phyloP scores from a whole-genome alignment of 306 rosid species.

The Cicer bijugum region DNA sequence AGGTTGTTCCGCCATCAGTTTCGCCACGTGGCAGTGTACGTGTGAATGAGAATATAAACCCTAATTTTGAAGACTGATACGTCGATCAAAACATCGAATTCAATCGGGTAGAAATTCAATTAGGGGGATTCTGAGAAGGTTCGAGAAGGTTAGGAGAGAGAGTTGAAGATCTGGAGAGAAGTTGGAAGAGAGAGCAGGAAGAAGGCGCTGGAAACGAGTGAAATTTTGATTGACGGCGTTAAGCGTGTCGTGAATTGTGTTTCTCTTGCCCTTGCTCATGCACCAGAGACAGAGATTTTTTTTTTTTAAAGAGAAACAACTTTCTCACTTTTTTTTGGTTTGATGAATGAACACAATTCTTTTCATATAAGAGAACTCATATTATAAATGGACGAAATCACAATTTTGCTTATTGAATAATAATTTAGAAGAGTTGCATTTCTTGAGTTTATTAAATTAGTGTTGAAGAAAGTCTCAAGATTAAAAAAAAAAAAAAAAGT shows the following conservation, averaged over 20 bases:
- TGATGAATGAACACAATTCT: too few species aligned
- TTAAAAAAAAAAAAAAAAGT: too few species aligned
- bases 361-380: too few species aligned
- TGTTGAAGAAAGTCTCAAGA: too few species aligned
- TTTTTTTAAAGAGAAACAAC: too few species aligned
- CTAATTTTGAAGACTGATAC: conserved; percentile 55
- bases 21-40: neutral
- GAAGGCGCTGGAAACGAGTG: conserved; percentile 49
- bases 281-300: neutral
- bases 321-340: too few species aligned
- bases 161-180: conserved; percentile 36
- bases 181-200: neutral
- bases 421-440: too few species aligned
- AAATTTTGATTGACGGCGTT: conserved; percentile 45
- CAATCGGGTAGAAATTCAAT: conserved; percentile 24
- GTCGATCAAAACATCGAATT: conserved; percentile 36
- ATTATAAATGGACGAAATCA: too few species aligned
- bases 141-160: conserved; percentile 42
- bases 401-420: too few species aligned
- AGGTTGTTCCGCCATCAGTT: conserved; percentile 75
- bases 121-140: conserved; percentile 44
- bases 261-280: neutral
- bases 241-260: conserved; percentile 34
- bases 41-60: conserved; percentile 49
- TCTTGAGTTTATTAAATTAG: too few species aligned